Base-by-base conservation (phyloP, 257 asterid genomes). In the Cynanchum wilfordii region DNA sequence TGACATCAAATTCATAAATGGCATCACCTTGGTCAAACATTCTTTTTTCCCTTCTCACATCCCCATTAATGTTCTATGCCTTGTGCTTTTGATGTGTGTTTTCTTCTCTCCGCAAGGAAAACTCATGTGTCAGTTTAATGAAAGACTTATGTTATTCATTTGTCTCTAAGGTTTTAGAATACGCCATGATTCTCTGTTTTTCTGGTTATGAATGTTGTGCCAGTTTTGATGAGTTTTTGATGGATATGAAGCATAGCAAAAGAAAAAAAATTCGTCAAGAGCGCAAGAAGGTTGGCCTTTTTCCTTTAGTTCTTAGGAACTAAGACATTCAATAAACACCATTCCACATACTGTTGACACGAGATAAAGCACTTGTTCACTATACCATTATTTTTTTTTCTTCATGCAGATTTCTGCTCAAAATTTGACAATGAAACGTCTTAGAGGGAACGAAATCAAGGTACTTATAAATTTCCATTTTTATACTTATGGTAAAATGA, bases 261-360 rank as follows among this genome's bases (percentile, higher is more conserved):
- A 89, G 99, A 82, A 91, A 94, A 80, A 89, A 84, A 75, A 94
- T 94, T 68, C 99, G 99, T 75, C 99, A 94, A 83, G 99, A 94
- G 82, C 99, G 99, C 78, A 94, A 94, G 84, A 94, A 94, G 97
- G 99, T 51, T 66, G 69, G 79, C 72, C 63, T 71, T 78, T 60
- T 71, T 47, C 49, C 42, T 62, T 50, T 50, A 20, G 52, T 59
- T 47, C 40, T 68, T 36, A 10, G n/a, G n/a, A n/a, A n/a, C n/a
- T n/a, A n/a, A n/a, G 42, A 30, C 40, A 60, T 29, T 60, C 67
- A 30, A n/a, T 29, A 30, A 29, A 60, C 12, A 1, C 29, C 24
- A 59, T 24, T 27, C 19, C 36, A 29, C 56, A 50, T 50, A 16
- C 56, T 16, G 20, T 29, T 27, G 29, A 36, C 69, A 33, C 40